These are phyloP conservation scores for Forsythia suspensa DNA, from an alignment of 257 asterid species.

Conservation along the genomic window DNA sequence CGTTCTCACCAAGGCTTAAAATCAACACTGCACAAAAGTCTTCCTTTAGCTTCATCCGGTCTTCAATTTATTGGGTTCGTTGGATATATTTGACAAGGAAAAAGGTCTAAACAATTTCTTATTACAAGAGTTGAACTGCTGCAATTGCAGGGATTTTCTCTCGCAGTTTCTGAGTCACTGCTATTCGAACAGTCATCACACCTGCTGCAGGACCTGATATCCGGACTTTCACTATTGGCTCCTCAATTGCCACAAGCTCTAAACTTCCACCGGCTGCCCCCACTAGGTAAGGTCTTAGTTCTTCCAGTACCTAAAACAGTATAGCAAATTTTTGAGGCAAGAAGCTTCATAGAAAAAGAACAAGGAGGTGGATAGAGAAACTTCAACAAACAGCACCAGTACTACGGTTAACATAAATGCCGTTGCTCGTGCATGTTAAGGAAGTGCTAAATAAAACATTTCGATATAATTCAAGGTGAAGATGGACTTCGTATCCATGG, in stretches of 20 bases:
- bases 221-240: conserved; percentile 88
- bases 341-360: neutral
- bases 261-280: conserved; percentile 98
- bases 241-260: conserved; percentile 81
- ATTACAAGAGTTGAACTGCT: conserved; percentile 85
- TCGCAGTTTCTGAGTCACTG: conserved; percentile 90
- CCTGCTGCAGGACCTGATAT: conserved; percentile 91
- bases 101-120: conserved; percentile 12
- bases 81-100: neutral
- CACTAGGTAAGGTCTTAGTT: conserved; percentile 81
- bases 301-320: conserved; percentile 79
- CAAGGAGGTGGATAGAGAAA: neutral
- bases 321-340: neutral
- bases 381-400: neutral
- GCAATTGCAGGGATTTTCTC: conserved; percentile 93
- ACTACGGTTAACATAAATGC: neutral
- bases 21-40: neutral
- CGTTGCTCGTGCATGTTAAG: neutral
- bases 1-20: neutral
- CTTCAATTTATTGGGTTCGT: neutral
- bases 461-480: neutral
- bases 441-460: neutral
- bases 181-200: conserved; percentile 97
- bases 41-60: neutral
- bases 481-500: neutral